These are phyloP conservation scores for Canavalia gladiata DNA, from an alignment of 306 rosid species.

Conservation along the genomic window DNA sequence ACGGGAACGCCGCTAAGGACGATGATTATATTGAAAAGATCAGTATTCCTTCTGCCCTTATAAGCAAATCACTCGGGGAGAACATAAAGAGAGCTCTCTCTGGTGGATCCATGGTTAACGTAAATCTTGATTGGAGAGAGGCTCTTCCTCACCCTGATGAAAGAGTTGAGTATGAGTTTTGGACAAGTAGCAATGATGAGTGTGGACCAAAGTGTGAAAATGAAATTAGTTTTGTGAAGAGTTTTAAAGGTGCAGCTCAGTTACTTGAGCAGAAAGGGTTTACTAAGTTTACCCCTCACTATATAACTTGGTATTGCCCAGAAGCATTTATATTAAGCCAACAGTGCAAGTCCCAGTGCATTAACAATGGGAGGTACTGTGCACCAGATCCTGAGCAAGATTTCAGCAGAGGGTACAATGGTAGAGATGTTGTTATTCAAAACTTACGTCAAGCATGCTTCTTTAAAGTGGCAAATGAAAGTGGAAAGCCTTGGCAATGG, in stretches of 20 bases:
- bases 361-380: conserved; percentile 91
- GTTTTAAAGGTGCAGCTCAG: conserved; percentile 94
- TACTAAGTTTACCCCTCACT: conserved; percentile 90
- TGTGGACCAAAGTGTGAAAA: conserved; percentile 92
- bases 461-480: conserved; percentile 88
- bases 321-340: conserved; percentile 81
- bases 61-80: conserved; percentile 84
- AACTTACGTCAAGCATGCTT: conserved; percentile 93
- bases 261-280: conserved; percentile 89
- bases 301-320: conserved; percentile 96
- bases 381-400: conserved; percentile 99
- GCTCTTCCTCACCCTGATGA: conserved; percentile 99
- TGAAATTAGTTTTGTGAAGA: conserved; percentile 77
- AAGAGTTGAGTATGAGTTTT: conserved; percentile 93
- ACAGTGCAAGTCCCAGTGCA: conserved; percentile 94
- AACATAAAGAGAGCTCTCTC: conserved; percentile 74
- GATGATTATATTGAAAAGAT: conserved; percentile 84
- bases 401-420: conserved; percentile 84
- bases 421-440: conserved; percentile 90
- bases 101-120: conserved; percentile 74
- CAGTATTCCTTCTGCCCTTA: conserved; percentile 89
- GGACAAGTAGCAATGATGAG: conserved; percentile 98
- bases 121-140: conserved; percentile 97
- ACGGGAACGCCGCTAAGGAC: conserved; percentile 62
- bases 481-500: conserved; percentile 97